phyloP scores from a whole-genome alignment of 164 flowering plant genomes.

The Vitis cinerea region DNA sequence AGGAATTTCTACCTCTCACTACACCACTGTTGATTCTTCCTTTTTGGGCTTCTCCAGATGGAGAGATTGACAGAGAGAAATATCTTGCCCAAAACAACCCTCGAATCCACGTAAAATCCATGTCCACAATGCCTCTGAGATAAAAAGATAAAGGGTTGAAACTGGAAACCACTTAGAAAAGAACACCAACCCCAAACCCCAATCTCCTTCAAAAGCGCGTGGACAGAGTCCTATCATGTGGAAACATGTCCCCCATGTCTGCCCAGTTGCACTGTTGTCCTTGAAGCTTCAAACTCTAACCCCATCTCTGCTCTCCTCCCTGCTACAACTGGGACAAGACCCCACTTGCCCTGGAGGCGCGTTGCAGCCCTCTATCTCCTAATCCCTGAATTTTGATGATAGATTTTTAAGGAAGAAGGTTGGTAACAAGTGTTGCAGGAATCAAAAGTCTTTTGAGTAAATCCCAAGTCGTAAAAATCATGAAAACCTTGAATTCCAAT shows the following conservation, averaged over 20 bases:
- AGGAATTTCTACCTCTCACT: slow-evolving; percentile 6
- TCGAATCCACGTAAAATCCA: neutral
- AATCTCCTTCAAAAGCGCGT: too few relatives aligned
- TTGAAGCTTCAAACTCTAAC: too few relatives aligned
- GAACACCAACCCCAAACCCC: neutral
- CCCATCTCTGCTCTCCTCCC: too few relatives aligned
- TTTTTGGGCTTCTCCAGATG: slow-evolving; percentile 4
- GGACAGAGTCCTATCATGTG: too few relatives aligned
- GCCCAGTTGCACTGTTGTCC: too few relatives aligned
- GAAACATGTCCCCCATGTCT: too few relatives aligned
- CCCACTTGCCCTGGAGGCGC: too few relatives aligned
- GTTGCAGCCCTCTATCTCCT: too few relatives aligned
- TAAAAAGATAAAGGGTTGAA: neutral
- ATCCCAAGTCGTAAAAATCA: neutral
- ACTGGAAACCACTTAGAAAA: neutral
- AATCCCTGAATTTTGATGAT: too few relatives aligned
- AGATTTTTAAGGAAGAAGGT: neutral
- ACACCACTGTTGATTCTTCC: neutral
- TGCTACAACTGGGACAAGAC: too few relatives aligned
- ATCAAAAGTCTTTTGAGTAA: neutral
- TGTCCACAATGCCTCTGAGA: neutral
- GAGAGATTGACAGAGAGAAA: neutral
- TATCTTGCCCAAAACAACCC: slow-evolving; percentile 6
- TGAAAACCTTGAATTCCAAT: slow-evolving; percentile 1
- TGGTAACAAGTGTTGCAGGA: neutral